phyloP scores from a whole-genome alignment of 1,284 basidiomycete species.

The Quambalaria eucalypti region DNA sequence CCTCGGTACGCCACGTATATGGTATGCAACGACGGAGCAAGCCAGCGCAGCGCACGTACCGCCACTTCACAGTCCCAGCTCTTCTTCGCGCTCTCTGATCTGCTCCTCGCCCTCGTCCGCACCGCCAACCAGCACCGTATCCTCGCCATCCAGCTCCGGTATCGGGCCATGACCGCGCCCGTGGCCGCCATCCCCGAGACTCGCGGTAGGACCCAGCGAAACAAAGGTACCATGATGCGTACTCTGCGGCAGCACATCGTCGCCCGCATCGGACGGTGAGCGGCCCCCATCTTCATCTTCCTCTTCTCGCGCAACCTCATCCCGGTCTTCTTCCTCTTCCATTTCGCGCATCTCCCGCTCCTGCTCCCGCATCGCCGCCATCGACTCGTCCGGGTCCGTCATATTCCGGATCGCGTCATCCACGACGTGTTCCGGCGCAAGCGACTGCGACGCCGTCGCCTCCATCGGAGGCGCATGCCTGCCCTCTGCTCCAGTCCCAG shows the following conservation, averaged over 20 bases:
- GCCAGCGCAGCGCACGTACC: too few species aligned
- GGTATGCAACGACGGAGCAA: too few species aligned
- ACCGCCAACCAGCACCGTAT: background rate
- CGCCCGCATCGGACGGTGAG: too few species aligned
- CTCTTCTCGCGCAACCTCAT: background rate
- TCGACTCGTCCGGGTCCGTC: background rate
- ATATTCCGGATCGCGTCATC: slow-evolving; percentile 2
- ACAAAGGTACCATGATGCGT: background rate
- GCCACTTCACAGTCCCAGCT: background rate
- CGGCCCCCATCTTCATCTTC: background rate
- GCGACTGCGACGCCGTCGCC: background rate
- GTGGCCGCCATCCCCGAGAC: background rate
- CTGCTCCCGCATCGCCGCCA: slow-evolving; percentile 4
- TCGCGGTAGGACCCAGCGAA: background rate
- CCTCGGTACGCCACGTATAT: too few species aligned
- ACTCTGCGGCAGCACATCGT: too few species aligned
- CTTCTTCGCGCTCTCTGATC: background rate
- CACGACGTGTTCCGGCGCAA: slow-evolving; percentile 5
- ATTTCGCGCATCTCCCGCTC: slow-evolving; percentile 10
- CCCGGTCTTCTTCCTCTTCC: background rate
- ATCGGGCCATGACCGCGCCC: too few species aligned
- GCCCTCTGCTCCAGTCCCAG: background rate
- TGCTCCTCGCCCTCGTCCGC: background rate
- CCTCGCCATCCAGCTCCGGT: background rate
- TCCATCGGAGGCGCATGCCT: background rate